A percentile compares a stretch with the other conserved stretches of the same genome.
Evolutionary conservation across 2,329 filamentous ascomycete genomes (phyloP).

Genomic region (Fusarium musae): DNA sequence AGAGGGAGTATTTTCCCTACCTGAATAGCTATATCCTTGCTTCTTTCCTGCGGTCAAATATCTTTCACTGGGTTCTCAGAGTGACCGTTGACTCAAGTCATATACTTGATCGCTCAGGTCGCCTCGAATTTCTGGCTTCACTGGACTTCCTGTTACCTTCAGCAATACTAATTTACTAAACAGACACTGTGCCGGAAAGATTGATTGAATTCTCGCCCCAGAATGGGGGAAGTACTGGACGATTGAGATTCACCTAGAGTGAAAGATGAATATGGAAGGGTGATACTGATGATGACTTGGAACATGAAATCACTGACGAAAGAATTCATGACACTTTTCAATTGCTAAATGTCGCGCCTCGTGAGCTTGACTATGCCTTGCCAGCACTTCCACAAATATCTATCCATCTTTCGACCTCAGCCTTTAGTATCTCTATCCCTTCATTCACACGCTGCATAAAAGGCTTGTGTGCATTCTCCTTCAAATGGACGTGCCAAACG

Average conservation of each 20-base stretch:
- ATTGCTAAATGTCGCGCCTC: background rate
- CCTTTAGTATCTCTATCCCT: conserved; percentile 23
- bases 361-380: conserved; percentile 1
- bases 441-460: conserved; percentile 25
- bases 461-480: conserved; percentile 1
- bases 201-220: too few species aligned
- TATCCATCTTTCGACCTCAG: conserved; percentile 33
- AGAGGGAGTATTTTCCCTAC: background rate
- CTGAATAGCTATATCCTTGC: background rate
- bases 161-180: too few species aligned
- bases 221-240: too few species aligned
- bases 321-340: background rate
- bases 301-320: too few species aligned
- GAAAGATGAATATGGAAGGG: too few species aligned
- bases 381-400: conserved; percentile 34
- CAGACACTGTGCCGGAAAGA: too few species aligned
- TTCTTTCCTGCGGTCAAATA: background rate
- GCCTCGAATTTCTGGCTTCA: too few species aligned
- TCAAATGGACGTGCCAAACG: conserved; percentile 18
- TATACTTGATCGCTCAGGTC: too few species aligned
- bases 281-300: too few species aligned
- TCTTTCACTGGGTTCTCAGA: background rate
- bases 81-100: background rate
- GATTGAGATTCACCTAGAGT: too few species aligned
- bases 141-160: too few species aligned